Conservation (phyloP, 495 filamentous ascomycete genomes). For the Penicillium taxi region DNA sequence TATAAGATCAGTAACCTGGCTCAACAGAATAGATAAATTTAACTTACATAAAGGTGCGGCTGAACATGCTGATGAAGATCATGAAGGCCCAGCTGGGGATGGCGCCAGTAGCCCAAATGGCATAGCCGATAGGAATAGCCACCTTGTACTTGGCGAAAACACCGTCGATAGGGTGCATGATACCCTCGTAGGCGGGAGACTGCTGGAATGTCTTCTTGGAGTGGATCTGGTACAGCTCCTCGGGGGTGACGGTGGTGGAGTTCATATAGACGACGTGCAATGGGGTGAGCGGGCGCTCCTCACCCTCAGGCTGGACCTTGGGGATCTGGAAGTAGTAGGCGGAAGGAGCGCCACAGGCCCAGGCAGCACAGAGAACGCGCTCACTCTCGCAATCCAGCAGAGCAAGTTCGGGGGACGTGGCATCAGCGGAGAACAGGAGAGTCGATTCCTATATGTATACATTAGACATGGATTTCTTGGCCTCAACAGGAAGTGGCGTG, state of each 20-base stretch:
- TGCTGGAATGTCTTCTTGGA: constrained; percentile 51
- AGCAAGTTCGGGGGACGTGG: constrained; percentile 62
- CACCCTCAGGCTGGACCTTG: constrained; percentile 39
- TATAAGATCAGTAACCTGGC: constrained; percentile 12
- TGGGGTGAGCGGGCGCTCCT: constrained; percentile 32
- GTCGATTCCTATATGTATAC: constrained; percentile 50
- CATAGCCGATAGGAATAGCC: constrained; percentile 58
- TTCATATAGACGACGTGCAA: constrained; percentile 57
- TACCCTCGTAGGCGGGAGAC: constrained; percentile 54
- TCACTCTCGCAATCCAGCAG: constrained; percentile 72
- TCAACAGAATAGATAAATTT: neutral
- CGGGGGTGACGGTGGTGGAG: constrained; percentile 53
- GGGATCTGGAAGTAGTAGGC: constrained; percentile 70
- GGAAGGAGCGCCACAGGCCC: constrained; percentile 63
- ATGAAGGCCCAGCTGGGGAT: constrained; percentile 67
- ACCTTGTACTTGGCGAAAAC: constrained; percentile 57
- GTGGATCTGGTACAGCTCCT: constrained; percentile 56
- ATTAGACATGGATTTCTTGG: neutral
- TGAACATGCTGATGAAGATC: constrained; percentile 74
- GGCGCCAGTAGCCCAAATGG: constrained; percentile 49
- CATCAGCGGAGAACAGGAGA: constrained; percentile 54
- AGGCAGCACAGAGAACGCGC: constrained; percentile 71
- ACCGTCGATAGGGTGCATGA: constrained; percentile 76
- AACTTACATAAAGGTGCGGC: constrained; percentile 80
- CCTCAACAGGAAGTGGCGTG: neutral